phyloP scores from a whole-genome alignment of 2,329 filamentous ascomycete genomes.

The Diaporthe citriasiana region DNA sequence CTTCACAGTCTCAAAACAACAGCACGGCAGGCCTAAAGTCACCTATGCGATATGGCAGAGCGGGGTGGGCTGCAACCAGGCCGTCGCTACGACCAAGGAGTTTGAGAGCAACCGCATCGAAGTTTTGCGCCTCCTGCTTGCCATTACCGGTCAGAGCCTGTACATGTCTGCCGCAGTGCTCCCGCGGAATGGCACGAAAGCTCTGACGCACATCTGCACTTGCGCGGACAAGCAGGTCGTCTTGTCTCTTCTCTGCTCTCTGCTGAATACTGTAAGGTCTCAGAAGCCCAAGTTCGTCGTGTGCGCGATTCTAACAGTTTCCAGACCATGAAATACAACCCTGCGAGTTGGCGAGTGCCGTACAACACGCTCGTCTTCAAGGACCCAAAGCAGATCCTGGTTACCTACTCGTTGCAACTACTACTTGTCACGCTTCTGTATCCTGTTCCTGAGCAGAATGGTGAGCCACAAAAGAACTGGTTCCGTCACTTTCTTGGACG shows the following conservation, averaged over 20 bases:
- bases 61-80: conserved; percentile 93
- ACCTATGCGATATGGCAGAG: conserved; percentile 98
- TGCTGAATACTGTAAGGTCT: conserved; percentile 84
- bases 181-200: conserved; percentile 84
- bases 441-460: conserved; percentile 83
- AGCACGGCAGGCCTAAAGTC: conserved; percentile 82
- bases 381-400: conserved; percentile 89
- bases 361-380: conserved; percentile 95
- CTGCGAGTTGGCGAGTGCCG: conserved; percentile 91
- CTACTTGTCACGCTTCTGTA: conserved; percentile 89
- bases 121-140: conserved; percentile 86
- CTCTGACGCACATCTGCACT: conserved; percentile 90
- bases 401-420: conserved; percentile 92
- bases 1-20: conserved; percentile 84
- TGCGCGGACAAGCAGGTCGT: conserved; percentile 93
- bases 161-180: conserved; percentile 87
- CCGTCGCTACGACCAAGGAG: conserved; percentile 89
- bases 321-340: conserved; percentile 94
- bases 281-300: neutral
- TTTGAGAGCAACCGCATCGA: conserved; percentile 94
- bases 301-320: conserved; percentile 32
- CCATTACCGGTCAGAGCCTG: conserved; percentile 91
- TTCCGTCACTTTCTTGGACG: conserved; percentile 94
- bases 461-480: conserved; percentile 84
- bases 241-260: conserved; percentile 88